Conservation (phyloP, 116 monocot species). For the Phalaenopsis hybrid region DNA sequence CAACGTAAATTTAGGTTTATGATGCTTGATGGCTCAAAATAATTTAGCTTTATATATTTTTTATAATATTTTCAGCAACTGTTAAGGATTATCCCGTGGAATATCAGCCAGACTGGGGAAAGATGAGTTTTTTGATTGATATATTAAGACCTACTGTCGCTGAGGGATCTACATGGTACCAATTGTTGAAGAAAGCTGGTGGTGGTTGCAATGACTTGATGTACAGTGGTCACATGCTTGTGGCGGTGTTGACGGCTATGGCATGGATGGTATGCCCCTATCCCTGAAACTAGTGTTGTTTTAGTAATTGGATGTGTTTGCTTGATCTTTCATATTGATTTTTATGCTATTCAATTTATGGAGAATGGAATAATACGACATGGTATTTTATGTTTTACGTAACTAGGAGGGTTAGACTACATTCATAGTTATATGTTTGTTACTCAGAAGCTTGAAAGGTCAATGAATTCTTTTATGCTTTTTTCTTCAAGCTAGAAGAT, state of each 20-base stretch:
- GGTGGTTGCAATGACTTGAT: slow-evolving; percentile 96
- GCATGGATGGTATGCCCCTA: slow-evolving; percentile 73
- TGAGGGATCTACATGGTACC: slow-evolving; percentile 80
- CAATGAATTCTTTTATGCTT: too few species aligned
- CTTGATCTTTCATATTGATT: slow-evolving; percentile 5
- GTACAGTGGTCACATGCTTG: slow-evolving; percentile 97
- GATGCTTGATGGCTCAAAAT: neutral
- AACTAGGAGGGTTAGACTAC: too few species aligned
- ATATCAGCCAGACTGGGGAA: slow-evolving; percentile 77
- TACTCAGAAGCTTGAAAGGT: too few species aligned
- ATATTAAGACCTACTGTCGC: slow-evolving; percentile 59
- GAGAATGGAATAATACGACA: neutral
- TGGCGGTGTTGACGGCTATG: slow-evolving; percentile 93
- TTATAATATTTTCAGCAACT: slow-evolving; percentile 25
- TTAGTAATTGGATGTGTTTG: neutral
- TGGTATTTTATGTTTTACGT: too few species aligned
- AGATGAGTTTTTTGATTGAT: slow-evolving; percentile 74
- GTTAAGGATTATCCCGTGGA: slow-evolving; percentile 62
- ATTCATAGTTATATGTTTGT: too few species aligned
- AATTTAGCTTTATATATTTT: neutral
- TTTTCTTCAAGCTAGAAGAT: too few species aligned
- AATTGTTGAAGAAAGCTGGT: slow-evolving; percentile 72
- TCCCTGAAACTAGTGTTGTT: neutral
- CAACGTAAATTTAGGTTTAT: neutral
- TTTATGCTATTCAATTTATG: neutral